A percentile compares a stretch with the other conserved stretches of the same genome.
Conservation (phyloP, 148 eudicot species). For the Hydrangea macrophylla region DNA sequence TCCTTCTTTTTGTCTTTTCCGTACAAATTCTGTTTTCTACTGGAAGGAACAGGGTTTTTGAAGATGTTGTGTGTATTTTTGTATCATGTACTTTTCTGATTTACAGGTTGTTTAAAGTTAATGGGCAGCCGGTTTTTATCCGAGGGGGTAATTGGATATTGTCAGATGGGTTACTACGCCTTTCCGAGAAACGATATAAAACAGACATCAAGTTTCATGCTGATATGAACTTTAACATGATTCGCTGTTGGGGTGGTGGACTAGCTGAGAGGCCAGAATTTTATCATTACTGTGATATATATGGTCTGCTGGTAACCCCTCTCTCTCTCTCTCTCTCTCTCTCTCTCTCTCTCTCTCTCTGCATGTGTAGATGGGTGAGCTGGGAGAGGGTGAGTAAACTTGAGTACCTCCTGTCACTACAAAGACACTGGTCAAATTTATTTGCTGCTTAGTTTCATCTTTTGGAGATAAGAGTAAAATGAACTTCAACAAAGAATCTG, state of each 20-base stretch:
- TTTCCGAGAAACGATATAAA: constrained; percentile 78
- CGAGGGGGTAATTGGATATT: constrained; percentile 99
- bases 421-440: constrained; percentile 1
- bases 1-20: no score
- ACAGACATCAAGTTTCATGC: constrained; percentile 97
- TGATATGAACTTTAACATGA: constrained; percentile 98
- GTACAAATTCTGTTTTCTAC: no score
- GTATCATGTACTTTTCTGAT: constrained; percentile 4
- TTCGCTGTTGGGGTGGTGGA: constrained; percentile 99
- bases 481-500: neutral
- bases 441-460: neutral
- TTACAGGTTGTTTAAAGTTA: constrained; percentile 88
- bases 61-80: neutral
- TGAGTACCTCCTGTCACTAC: neutral
- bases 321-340: constrained; percentile 15
- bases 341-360: constrained; percentile 12
- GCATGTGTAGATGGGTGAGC: neutral
- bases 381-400: neutral
- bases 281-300: constrained; percentile 83
- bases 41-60: neutral
- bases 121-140: constrained; percentile 87
- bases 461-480: neutral
- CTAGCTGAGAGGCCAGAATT: constrained; percentile 97
- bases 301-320: constrained; percentile 78
- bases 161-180: constrained; percentile 93